phyloP scores from a whole-genome alignment of 495 filamentous ascomycete species.

The Venustampulla echinocandica region DNA sequence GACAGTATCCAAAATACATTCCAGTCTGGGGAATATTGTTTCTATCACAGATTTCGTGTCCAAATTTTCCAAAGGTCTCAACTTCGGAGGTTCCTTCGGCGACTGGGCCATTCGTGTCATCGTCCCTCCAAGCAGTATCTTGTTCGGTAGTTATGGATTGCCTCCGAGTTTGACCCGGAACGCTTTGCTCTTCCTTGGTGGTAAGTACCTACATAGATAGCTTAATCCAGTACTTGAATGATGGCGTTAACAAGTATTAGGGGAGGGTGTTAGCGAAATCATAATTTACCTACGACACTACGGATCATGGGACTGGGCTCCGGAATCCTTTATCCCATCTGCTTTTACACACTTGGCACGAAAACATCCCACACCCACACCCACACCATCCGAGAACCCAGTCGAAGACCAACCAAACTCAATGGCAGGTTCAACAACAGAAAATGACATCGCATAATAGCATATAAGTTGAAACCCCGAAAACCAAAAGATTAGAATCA shows the following conservation, averaged over 20 bases:
- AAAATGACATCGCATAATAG: not conserved
- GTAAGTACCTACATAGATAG: constrained; percentile 4
- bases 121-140: not conserved
- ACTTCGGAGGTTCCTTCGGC: not conserved
- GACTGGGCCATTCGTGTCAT: constrained; percentile 9
- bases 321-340: not conserved
- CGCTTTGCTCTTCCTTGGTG: constrained; percentile 9
- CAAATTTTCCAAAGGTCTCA: constrained; percentile 1
- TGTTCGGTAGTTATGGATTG: constrained; percentile 15
- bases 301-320: not conserved
- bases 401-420: too few relatives aligned
- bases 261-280: not conserved
- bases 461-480: too few relatives aligned
- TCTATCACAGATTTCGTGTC: constrained; percentile 3
- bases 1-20: constrained; percentile 7
- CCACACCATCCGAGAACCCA: too few relatives aligned
- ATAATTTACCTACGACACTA: not conserved
- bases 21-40: constrained; percentile 11
- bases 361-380: not conserved
- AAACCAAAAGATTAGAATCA: too few relatives aligned
- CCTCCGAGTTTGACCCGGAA: constrained; percentile 14
- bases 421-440: not conserved
- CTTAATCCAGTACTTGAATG: not conserved
- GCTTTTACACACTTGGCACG: not conserved
- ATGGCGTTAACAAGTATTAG: not conserved